Conservation (phyloP, 2,329 filamentous ascomycete species). For the Ophiostoma populinum region DNA sequence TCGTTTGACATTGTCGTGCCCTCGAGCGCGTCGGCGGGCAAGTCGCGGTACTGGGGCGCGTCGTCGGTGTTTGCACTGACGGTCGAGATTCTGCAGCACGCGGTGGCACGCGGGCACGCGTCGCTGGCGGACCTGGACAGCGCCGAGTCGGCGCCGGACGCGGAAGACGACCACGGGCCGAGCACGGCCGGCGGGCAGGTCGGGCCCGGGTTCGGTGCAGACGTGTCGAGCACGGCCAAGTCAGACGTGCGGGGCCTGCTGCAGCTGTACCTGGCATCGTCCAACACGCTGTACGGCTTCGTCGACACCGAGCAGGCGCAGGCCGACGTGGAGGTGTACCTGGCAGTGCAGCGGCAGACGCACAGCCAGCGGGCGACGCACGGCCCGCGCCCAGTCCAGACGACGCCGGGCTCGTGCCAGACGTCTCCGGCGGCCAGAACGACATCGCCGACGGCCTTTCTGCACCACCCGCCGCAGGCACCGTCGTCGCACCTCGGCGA, state of each 20-base stretch:
- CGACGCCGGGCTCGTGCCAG: conserved; percentile 11
- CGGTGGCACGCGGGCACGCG: conserved; percentile 3
- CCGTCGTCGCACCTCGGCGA: conserved; percentile 7
- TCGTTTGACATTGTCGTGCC: conserved; percentile 10
- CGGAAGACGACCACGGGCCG: not conserved
- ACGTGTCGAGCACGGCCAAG: conserved; percentile 2
- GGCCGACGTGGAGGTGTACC: conserved; percentile 12
- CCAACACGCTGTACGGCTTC: conserved; percentile 16
- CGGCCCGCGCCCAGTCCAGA: not conserved
- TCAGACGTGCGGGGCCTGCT: conserved; percentile 11
- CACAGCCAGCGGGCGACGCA: not conserved
- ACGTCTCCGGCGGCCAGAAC: not conserved
- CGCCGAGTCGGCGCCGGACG: not conserved
- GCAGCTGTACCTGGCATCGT: conserved; percentile 14
- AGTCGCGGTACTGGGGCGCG: conserved; percentile 10
- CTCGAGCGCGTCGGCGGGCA: not conserved
- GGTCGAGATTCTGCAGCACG: conserved; percentile 10
- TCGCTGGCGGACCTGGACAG: not conserved
- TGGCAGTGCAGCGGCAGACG: conserved; percentile 10
- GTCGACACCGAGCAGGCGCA: conserved; percentile 13
- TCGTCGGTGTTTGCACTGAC: conserved; percentile 10
- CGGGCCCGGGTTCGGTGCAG: not conserved
- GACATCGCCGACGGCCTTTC: too few relatives aligned
- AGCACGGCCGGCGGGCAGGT: too few relatives aligned
- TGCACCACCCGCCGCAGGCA: too few relatives aligned